Conservation (phyloP, 2,329 filamentous ascomycete species). For the Aschersonia sp. region DNA sequence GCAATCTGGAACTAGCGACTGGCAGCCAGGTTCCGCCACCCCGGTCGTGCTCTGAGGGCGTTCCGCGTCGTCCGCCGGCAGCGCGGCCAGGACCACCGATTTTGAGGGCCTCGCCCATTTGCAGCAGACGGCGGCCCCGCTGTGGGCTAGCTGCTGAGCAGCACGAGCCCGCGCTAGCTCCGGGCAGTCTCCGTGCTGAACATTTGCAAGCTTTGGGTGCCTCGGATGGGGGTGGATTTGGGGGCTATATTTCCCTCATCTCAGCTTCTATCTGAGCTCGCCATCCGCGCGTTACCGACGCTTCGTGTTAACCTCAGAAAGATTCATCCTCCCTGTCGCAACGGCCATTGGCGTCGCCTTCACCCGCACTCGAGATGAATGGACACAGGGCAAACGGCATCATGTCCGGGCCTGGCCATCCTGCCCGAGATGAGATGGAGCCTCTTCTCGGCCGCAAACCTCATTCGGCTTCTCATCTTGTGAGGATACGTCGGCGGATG, state of each 20-base stretch:
- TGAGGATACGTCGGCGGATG: constrained; percentile 19
- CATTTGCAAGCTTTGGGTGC: neutral
- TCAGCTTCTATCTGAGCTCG: too few species aligned
- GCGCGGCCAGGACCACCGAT: too few species aligned
- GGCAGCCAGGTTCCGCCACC: neutral
- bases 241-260: too few species aligned
- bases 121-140: neutral
- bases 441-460: constrained; percentile 15
- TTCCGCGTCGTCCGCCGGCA: neutral
- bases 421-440: constrained; percentile 8
- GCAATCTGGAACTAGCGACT: too few species aligned
- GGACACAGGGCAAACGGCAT: constrained; percentile 1
- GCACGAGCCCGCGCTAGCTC: neutral
- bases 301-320: too few species aligned
- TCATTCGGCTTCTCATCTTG: constrained; percentile 7
- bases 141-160: neutral
- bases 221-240: too few species aligned
- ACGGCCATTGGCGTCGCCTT: neutral
- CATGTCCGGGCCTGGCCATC: neutral
- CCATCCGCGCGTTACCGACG: too few species aligned
- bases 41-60: neutral
- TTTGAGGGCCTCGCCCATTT: too few species aligned
- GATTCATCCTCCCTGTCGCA: too few species aligned
- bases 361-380: neutral
- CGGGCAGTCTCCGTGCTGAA: neutral